Evolutionary conservation across 2,329 filamentous ascomycete genomes (phyloP), one percentile per base, ranked within the genome.

Genomic region (Pyrenochaeta sp.): DNA sequence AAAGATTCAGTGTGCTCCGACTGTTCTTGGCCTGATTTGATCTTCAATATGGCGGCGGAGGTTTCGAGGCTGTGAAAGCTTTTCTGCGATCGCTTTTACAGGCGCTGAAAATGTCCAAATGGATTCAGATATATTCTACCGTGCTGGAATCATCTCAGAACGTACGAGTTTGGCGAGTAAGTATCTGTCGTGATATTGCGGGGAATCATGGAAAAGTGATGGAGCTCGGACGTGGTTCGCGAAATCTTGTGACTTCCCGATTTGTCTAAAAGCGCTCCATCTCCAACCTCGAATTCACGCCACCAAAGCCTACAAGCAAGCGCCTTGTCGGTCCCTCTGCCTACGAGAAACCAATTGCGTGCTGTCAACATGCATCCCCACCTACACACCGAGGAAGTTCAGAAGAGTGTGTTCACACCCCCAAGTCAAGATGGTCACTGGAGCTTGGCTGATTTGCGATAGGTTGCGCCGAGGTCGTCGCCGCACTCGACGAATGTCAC

Each of bases 391-490:
- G 92, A 95, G 75, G 89, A 97, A 74, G 96, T 96, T 67, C 71
- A 73, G 43, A 83, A 86, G 66, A 93, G 94, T 97, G 84, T 37
- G 79, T 43, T 29, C 32, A 18, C 52, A 35, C 23, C 30, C 33
- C 36, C 39, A 20, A 35, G 45, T 21, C 23, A 27, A 27, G 23
- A 27, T 27, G 23, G 23, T 27, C 23, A 5, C 9, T 9, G 23
- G 23, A 27, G 4, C 4, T 27, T 27, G 23, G 23, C 23, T 27
- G 23, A 27, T 27, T 27, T 27, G 23, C 23, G 23, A 27, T 9
- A 99, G 95, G 90, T 71, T 99, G 95, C 84, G 91, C 94, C 77
- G 92, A 96, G 66, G 87, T 99, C 75, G 97, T 98, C 87, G 88
- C 83, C 45, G 90, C 91, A 42, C 91, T 99, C 64, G 95, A 98